Percentiles rank a stretch among this genome's conserved stretches.
phyloP scores from a whole-genome alignment of 768 basidiomycete genomes.

The Hygrophorus pudorinus region DNA sequence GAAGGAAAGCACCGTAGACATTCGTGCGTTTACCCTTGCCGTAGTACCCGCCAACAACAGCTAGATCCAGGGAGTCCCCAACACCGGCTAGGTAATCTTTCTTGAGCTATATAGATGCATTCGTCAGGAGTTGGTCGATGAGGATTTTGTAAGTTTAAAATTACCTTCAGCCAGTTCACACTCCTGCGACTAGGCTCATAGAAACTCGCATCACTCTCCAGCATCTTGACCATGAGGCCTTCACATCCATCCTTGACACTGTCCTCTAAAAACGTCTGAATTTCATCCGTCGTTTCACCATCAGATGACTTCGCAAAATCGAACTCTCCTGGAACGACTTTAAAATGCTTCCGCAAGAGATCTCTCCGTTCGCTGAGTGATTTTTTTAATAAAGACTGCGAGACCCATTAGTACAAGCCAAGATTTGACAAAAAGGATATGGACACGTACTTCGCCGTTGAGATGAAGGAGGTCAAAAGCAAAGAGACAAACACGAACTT shows the following conservation, averaged over 20 bases:
- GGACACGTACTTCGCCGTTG: constrained; percentile 79
- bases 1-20: constrained; percentile 94
- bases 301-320: constrained; percentile 90
- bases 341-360: constrained; percentile 72
- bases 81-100: constrained; percentile 96
- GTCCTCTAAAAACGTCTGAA: constrained; percentile 89
- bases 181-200: constrained; percentile 94
- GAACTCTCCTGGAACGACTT: constrained; percentile 80
- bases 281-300: constrained; percentile 83
- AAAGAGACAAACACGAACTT: constrained; percentile 92
- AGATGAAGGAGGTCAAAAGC: constrained; percentile 95
- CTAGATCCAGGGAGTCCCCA: constrained; percentile 94
- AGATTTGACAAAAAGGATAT: not conserved
- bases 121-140: constrained; percentile 1
- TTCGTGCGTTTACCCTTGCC: constrained; percentile 97
- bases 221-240: constrained; percentile 99
- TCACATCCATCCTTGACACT: constrained; percentile 98
- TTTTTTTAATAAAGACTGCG: constrained; percentile 73
- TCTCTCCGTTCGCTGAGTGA: constrained; percentile 67
- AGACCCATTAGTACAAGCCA: not conserved
- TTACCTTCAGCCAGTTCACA: constrained; percentile 97
- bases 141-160: not conserved
- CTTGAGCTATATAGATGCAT: constrained; percentile 67
- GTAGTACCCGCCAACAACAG: constrained; percentile 96
- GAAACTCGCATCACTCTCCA: constrained; percentile 82